These are phyloP conservation scores for Echria macrotheca DNA, from an alignment of 495 filamentous ascomycete species.

Conservation along the genomic window DNA sequence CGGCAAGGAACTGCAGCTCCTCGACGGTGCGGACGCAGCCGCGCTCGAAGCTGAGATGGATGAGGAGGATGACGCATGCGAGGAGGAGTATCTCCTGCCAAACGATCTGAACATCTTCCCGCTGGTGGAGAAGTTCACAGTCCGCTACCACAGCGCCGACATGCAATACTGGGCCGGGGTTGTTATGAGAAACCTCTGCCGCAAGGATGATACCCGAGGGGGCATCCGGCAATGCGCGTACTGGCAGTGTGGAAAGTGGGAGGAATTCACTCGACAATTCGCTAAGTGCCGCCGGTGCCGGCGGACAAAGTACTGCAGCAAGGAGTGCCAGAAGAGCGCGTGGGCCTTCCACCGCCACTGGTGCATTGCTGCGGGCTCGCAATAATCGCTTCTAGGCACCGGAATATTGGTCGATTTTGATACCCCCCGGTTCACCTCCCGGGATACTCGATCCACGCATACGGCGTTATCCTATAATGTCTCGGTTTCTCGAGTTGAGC, in stretches of 20 bases:
- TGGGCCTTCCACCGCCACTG: slow-evolving; percentile 98
- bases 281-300: slow-evolving; percentile 96
- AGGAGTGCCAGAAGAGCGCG: slow-evolving; percentile 97
- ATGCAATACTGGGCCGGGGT: slow-evolving; percentile 99
- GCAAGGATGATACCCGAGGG: slow-evolving; percentile 90
- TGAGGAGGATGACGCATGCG: slow-evolving; percentile 51
- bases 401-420: slow-evolving; percentile 26
- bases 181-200: slow-evolving; percentile 97
- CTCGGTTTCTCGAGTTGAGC: slow-evolving; percentile 15
- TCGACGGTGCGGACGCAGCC: slow-evolving; percentile 59
- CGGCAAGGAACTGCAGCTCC: slow-evolving; percentile 69
- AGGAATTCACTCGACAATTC: slow-evolving; percentile 91
- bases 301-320: slow-evolving; percentile 98
- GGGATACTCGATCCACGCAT: slow-evolving; percentile 26
- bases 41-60: slow-evolving; percentile 34
- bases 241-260: slow-evolving; percentile 97
- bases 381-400: slow-evolving; percentile 29
- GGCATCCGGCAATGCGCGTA: slow-evolving; percentile 96
- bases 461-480: slow-evolving; percentile 33
- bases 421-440: slow-evolving; percentile 30
- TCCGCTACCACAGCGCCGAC: slow-evolving; percentile 85
- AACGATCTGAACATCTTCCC: slow-evolving; percentile 98
- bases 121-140: slow-evolving; percentile 95
- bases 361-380: slow-evolving; percentile 69
- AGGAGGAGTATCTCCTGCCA: slow-evolving; percentile 86